Evolutionary conservation across 1,139 yeast species (phyloP).

Genomic region (Arxiozyma heterogenica): DNA sequence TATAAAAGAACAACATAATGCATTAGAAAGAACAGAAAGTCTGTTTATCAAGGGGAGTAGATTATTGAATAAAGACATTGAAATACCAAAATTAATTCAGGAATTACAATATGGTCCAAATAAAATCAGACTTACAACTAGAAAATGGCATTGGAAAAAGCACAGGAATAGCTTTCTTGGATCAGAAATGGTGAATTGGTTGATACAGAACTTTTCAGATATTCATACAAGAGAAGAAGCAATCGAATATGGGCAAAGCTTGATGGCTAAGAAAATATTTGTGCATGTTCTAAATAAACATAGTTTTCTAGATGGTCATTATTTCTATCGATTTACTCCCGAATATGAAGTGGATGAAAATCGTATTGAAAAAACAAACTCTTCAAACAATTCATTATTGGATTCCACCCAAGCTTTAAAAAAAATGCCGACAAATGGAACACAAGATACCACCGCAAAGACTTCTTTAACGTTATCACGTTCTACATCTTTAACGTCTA

Average conservation of each 20-base stretch:
- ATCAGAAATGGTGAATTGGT: conserved; percentile 77
- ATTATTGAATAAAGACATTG: conserved; percentile 35
- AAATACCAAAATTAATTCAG: conserved; percentile 45
- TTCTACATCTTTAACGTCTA: conserved; percentile 8
- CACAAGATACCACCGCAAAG: conserved; percentile 5
- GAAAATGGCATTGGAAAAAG: conserved; percentile 84
- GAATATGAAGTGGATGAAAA: conserved; percentile 37
- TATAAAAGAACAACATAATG: conserved; percentile 39
- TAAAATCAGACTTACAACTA: conserved; percentile 58
- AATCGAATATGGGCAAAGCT: conserved; percentile 59
- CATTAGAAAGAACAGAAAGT: conserved; percentile 24
- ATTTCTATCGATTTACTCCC: conserved; percentile 66
- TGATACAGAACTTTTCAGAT: conserved; percentile 68
- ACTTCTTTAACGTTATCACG: conserved; percentile 7
- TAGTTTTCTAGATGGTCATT: conserved; percentile 83
- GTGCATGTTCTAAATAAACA: conserved; percentile 78
- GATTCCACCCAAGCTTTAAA: conserved; percentile 2
- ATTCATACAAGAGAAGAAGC: conserved; percentile 79
- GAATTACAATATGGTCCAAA: conserved; percentile 52
- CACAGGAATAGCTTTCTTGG: conserved; percentile 80
- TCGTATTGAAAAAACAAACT: conserved; percentile 6
- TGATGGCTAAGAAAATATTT: conserved; percentile 66
- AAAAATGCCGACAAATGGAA: conserved; percentile 6
- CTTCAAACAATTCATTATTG: not conserved
- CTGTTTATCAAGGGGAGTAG: conserved; percentile 30